Conservation (phyloP, 176 grass and related monocot species). For the Musa beccarii region DNA sequence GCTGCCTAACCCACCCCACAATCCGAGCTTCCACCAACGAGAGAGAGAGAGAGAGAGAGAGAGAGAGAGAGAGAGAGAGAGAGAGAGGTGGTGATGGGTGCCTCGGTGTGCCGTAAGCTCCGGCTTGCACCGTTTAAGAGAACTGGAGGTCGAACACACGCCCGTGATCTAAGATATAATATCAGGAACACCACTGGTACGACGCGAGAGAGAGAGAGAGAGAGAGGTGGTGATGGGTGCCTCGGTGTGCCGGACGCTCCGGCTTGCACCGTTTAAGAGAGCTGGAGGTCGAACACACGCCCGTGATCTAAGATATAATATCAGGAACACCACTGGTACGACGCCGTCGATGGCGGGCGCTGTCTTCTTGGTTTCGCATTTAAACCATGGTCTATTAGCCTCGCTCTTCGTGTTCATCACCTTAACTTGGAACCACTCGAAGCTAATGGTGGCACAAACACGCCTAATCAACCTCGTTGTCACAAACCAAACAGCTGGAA, state of each 20-base stretch:
- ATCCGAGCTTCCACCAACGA: too few relatives aligned
- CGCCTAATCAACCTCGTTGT: not conserved
- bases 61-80: not conserved
- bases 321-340: not conserved
- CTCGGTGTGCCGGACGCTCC: not conserved
- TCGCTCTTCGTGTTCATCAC: not conserved
- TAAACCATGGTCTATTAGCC: not conserved
- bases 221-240: not conserved
- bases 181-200: not conserved
- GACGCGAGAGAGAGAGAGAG: not conserved
- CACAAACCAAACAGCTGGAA: not conserved
- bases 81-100: not conserved
- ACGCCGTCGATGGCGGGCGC: conserved; percentile 1
- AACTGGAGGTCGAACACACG: not conserved
- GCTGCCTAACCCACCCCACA: not conserved
- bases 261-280: not conserved
- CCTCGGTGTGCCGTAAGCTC: not conserved
- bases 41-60: too few relatives aligned
- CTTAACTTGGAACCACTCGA: too few relatives aligned
- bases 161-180: not conserved
- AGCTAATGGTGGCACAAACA: too few relatives aligned
- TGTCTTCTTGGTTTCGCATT: not conserved
- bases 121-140: not conserved
- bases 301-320: not conserved
- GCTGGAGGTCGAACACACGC: not conserved